phyloP scores from a whole-genome alignment of 1,284 basidiomycete genomes.

The Ustilago lituana region DNA sequence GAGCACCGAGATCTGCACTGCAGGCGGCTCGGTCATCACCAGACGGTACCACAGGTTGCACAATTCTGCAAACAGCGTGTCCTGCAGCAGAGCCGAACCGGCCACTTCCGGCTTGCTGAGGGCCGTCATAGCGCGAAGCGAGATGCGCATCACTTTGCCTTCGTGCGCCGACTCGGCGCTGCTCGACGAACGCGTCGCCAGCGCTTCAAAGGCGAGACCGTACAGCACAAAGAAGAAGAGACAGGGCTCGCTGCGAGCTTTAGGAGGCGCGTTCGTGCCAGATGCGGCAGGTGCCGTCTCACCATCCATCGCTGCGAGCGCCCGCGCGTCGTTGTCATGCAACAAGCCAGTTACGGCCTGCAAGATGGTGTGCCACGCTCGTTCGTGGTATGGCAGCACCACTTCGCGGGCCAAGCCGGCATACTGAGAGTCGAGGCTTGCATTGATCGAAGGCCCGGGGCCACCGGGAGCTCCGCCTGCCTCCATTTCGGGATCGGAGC shows the following conservation, averaged over 20 bases:
- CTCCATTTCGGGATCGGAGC: constrained; percentile 77
- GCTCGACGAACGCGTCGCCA: constrained; percentile 75
- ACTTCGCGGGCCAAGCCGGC: constrained; percentile 89
- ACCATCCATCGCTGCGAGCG: constrained; percentile 84
- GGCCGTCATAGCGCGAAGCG: constrained; percentile 80
- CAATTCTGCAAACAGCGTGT: constrained; percentile 89
- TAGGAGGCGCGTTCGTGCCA: constrained; percentile 2
- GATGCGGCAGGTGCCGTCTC: constrained; percentile 57
- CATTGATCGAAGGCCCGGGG: constrained; percentile 54
- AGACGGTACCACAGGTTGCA: constrained; percentile 87
- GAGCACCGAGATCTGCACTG: constrained; percentile 79
- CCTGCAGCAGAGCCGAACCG: constrained; percentile 78
- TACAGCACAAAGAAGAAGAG: constrained; percentile 88
- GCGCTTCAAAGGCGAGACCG: constrained; percentile 89
- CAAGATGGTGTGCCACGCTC: constrained; percentile 83
- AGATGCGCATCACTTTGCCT: constrained; percentile 69
- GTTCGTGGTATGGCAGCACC: constrained; percentile 75
- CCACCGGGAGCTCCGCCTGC: constrained; percentile 70
- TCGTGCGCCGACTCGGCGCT: constrained; percentile 68
- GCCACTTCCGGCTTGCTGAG: constrained; percentile 82
- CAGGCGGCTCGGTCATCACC: constrained; percentile 83
- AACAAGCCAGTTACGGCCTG: constrained; percentile 86
- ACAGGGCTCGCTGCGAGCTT: constrained; percentile 73
- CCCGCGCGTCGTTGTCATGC: constrained; percentile 76
- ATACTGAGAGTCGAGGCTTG: constrained; percentile 78